A percentile compares a stretch with the other conserved stretches of the same genome.
These are phyloP conservation scores for Monilinia polystroma DNA, from an alignment of 2,329 filamentous ascomycete genomes.

Conservation along the genomic window DNA sequence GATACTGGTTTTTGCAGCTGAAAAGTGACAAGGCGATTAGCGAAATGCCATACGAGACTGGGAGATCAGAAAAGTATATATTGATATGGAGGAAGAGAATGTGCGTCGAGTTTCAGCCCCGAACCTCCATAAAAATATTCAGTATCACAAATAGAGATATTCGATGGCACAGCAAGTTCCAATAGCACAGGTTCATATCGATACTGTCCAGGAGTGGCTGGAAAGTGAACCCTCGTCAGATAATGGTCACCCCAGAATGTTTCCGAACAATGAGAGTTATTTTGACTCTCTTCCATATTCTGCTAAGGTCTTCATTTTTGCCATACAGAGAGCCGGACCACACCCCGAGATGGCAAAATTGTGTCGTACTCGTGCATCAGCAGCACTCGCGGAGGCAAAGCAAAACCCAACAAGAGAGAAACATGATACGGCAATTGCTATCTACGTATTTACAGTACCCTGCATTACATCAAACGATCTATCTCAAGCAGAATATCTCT, in stretches of 20 bases:
- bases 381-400: not conserved
- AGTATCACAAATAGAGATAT: too few relatives aligned
- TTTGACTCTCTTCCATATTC: not conserved
- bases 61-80: too few relatives aligned
- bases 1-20: too few relatives aligned
- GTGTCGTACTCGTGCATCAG: not conserved
- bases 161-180: too few relatives aligned
- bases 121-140: too few relatives aligned
- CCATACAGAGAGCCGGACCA: not conserved
- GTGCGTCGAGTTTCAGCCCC: too few relatives aligned
- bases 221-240: too few relatives aligned
- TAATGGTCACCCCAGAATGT: not conserved
- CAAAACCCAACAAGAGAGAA: not conserved
- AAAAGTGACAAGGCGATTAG: too few relatives aligned
- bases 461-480: not conserved
- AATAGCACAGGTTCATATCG: too few relatives aligned
- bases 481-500: not conserved
- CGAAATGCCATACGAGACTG: too few relatives aligned
- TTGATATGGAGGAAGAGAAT: too few relatives aligned
- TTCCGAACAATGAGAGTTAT: not conserved
- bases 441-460: not conserved
- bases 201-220: too few relatives aligned
- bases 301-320: not conserved
- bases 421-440: not conserved
- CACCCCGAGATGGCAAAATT: not conserved